A percentile compares a stretch with the other conserved stretches of the same genome.
Evolutionary conservation across 1,139 yeast species (phyloP).

Genomic region (Diutina rugosa): DNA sequence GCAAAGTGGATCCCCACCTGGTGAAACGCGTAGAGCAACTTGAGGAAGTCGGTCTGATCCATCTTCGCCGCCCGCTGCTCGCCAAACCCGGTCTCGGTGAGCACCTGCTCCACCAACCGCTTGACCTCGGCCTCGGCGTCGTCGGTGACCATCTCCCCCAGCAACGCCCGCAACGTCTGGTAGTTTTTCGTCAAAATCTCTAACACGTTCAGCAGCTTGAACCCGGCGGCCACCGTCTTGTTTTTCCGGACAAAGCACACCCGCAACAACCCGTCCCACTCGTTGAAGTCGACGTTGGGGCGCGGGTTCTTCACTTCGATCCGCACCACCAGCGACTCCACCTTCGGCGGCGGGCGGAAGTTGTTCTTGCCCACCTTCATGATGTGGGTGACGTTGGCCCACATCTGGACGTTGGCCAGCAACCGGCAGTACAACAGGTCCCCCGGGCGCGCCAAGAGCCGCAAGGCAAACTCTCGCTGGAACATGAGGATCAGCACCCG

Average conservation of each 20-base stretch:
- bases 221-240: slow-evolving; percentile 86
- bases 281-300: slow-evolving; percentile 83
- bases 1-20: slow-evolving; percentile 97
- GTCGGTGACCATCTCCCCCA: slow-evolving; percentile 41
- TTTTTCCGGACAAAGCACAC: slow-evolving; percentile 88
- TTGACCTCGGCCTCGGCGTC: slow-evolving; percentile 30
- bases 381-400: slow-evolving; percentile 96
- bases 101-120: slow-evolving; percentile 49
- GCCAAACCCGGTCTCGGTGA: slow-evolving; percentile 64
- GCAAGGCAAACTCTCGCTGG: slow-evolving; percentile 91
- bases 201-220: slow-evolving; percentile 71
- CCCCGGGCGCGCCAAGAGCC: slow-evolving; percentile 91
- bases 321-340: slow-evolving; percentile 90
- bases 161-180: slow-evolving; percentile 59
- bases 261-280: slow-evolving; percentile 93
- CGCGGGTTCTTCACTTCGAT: slow-evolving; percentile 86
- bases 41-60: slow-evolving; percentile 89
- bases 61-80: slow-evolving; percentile 89
- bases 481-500: slow-evolving; percentile 93
- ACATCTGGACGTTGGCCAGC: slow-evolving; percentile 96
- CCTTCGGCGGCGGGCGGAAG: slow-evolving; percentile 98
- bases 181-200: slow-evolving; percentile 83
- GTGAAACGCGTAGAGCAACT: slow-evolving; percentile 82
- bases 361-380: slow-evolving; percentile 97
- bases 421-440: slow-evolving; percentile 84